Conservation (phyloP, 2,329 filamentous ascomycete species). For the Ceratocystis smalleyi region DNA sequence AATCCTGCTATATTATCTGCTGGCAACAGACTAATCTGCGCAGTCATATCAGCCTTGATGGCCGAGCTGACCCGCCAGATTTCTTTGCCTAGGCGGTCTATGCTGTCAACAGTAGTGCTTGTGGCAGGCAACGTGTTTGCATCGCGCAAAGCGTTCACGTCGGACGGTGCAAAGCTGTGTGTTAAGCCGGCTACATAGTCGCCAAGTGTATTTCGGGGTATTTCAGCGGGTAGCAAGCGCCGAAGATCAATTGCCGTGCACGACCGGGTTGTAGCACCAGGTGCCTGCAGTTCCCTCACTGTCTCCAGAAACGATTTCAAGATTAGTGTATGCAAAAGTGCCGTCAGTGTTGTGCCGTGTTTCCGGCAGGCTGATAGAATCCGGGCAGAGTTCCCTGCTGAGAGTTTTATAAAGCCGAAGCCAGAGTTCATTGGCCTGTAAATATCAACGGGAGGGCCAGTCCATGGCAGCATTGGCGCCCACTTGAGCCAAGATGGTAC, state of each 20-base stretch:
- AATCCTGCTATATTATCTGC: constrained; percentile 31
- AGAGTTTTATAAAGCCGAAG: constrained; percentile 26
- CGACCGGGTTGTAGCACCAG: background rate
- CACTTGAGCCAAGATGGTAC: constrained; percentile 27
- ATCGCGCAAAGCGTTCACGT: constrained; percentile 18
- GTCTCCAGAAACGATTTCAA: constrained; percentile 23
- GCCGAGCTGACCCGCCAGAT: constrained; percentile 31
- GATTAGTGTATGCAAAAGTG: constrained; percentile 33
- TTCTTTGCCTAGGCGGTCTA: background rate
- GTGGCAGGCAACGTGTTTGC: no score
- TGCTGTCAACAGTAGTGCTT: background rate
- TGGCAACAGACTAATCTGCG: constrained; percentile 25
- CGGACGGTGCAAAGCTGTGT: constrained; percentile 22
- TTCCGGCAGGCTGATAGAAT: constrained; percentile 29
- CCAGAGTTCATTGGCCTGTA: constrained; percentile 25
- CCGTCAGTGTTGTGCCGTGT: constrained; percentile 32
- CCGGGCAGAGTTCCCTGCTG: constrained; percentile 20
- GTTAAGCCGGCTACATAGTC: constrained; percentile 27
- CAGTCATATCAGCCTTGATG: constrained; percentile 25
- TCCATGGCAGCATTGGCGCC: constrained; percentile 25
- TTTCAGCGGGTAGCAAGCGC: constrained; percentile 20
- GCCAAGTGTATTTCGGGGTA: constrained; percentile 25
- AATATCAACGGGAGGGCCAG: constrained; percentile 25
- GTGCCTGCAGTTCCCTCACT: background rate
- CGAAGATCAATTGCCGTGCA: constrained; percentile 33